phyloP scores from a whole-genome alignment of 1,284 basidiomycete genomes.

The Leccinum fallax region DNA sequence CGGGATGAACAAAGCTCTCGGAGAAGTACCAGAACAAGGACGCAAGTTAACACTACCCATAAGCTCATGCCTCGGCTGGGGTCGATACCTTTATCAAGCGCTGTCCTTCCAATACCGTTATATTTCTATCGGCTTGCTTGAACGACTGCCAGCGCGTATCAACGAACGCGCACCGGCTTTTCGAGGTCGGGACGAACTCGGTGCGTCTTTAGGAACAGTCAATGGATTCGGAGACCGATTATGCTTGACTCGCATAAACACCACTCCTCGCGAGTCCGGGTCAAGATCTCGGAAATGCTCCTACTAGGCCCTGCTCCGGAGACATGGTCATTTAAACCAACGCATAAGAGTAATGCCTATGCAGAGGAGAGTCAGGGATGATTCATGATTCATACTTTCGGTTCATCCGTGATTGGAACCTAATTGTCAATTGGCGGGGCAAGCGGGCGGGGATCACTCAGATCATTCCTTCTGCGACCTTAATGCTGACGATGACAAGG shows the following conservation, averaged over 20 bases:
- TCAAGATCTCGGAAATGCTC: constrained; percentile 96
- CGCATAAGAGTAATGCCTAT: constrained; percentile 73
- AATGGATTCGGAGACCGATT: constrained; percentile 3
- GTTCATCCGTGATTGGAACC: no score
- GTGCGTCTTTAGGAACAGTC: constrained; percentile 40
- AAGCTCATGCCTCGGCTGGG: constrained; percentile 88
- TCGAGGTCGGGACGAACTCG: constrained; percentile 84
- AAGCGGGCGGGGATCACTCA: not conserved
- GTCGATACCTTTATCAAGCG: constrained; percentile 90
- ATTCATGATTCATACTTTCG: not conserved
- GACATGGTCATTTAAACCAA: constrained; percentile 69
- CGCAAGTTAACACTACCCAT: constrained; percentile 75
- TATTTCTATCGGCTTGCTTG: constrained; percentile 91
- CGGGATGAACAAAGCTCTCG: constrained; percentile 91
- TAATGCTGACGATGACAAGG: not conserved
- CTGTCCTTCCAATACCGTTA: constrained; percentile 96
- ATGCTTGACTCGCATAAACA: constrained; percentile 52
- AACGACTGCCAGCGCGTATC: constrained; percentile 77
- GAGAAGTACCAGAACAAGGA: constrained; percentile 86
- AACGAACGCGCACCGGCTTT: constrained; percentile 92
- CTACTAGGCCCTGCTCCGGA: constrained; percentile 66
- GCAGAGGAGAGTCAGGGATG: constrained; percentile 57
- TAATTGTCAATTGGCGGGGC: no score
- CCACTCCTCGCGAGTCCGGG: constrained; percentile 85
- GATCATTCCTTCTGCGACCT: not conserved